These are phyloP conservation scores for Globisporangium parvum DNA, from an alignment of 352 stramenopile species.

Conservation along the genomic window DNA sequence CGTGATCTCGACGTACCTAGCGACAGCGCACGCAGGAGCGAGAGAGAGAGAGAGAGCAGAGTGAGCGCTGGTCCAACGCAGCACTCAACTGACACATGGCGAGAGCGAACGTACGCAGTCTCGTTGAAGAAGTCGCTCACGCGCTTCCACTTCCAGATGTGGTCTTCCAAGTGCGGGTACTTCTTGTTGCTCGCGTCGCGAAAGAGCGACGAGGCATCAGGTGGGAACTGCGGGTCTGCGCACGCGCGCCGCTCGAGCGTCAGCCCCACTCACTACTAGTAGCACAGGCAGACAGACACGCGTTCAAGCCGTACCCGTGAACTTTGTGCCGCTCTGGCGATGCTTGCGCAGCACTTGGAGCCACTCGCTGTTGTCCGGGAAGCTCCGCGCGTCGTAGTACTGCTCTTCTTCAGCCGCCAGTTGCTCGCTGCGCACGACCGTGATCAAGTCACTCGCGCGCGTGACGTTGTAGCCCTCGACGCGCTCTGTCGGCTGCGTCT, in stretches of 20 bases:
- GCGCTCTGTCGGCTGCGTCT: slow-evolving; percentile 37
- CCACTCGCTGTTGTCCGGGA: slow-evolving; percentile 70
- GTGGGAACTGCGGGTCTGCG: slow-evolving; percentile 69
- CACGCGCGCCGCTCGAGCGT: neutral
- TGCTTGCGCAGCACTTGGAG: slow-evolving; percentile 69
- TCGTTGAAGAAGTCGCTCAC: slow-evolving; percentile 84
- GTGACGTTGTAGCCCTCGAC: slow-evolving; percentile 74
- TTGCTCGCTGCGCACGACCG: slow-evolving; percentile 61
- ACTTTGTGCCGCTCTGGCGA: slow-evolving; percentile 61
- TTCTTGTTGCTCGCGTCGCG: slow-evolving; percentile 56
- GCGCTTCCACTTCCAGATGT: slow-evolving; percentile 82
- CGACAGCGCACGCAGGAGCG: too few species aligned
- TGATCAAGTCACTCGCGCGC: slow-evolving; percentile 63
- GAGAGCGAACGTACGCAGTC: slow-evolving; percentile 36
- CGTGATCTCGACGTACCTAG: slow-evolving; percentile 50
- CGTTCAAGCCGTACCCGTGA: slow-evolving; percentile 36
- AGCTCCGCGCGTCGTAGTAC: slow-evolving; percentile 60
- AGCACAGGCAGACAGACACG: neutral
- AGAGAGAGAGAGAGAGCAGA: too few species aligned
- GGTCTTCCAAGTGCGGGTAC: slow-evolving; percentile 67
- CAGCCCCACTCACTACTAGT: neutral
- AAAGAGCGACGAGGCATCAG: slow-evolving; percentile 61
- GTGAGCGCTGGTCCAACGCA: too few species aligned
- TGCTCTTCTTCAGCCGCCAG: slow-evolving; percentile 49
- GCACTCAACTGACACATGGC: too few species aligned